Evolutionary conservation across 1,284 basidiomycete genomes (phyloP).

Genomic region (Pterula multifida): DNA sequence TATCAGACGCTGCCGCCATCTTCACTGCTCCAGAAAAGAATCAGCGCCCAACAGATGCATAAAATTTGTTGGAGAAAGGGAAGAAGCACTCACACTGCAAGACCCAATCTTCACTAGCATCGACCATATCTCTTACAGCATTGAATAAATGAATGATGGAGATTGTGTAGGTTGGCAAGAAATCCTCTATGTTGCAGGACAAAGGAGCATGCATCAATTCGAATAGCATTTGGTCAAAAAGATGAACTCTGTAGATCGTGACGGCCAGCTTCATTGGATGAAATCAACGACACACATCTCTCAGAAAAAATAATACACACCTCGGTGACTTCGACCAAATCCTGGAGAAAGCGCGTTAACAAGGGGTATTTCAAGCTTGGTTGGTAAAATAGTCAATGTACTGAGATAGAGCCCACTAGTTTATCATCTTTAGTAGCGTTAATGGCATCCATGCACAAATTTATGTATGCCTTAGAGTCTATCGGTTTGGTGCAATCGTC

Average conservation of each 20-base stretch:
- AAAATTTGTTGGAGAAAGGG: not conserved
- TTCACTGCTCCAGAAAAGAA: not conserved
- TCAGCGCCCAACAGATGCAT: not conserved
- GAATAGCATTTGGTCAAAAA: not conserved
- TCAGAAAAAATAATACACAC: not conserved
- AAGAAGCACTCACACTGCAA: not conserved
- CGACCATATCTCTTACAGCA: not conserved
- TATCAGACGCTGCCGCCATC: not conserved
- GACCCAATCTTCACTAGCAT: not conserved
- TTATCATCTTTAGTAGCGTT: not conserved
- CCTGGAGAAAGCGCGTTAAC: not conserved
- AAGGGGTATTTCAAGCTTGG: not conserved
- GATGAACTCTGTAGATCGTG: not conserved
- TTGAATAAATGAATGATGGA: not conserved
- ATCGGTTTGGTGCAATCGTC: not conserved
- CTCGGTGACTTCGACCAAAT: not conserved
- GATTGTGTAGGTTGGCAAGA: not conserved
- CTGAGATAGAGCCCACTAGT: not conserved
- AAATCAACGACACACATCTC: too few species aligned
- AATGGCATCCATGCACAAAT: not conserved
- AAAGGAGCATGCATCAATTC: not conserved
- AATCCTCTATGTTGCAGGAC: not conserved
- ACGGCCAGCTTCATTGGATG: not conserved
- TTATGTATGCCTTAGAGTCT: not conserved
- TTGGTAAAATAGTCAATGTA: not conserved